phyloP scores from a whole-genome alignment of 106 monocot species.

The Posidonia australis region DNA sequence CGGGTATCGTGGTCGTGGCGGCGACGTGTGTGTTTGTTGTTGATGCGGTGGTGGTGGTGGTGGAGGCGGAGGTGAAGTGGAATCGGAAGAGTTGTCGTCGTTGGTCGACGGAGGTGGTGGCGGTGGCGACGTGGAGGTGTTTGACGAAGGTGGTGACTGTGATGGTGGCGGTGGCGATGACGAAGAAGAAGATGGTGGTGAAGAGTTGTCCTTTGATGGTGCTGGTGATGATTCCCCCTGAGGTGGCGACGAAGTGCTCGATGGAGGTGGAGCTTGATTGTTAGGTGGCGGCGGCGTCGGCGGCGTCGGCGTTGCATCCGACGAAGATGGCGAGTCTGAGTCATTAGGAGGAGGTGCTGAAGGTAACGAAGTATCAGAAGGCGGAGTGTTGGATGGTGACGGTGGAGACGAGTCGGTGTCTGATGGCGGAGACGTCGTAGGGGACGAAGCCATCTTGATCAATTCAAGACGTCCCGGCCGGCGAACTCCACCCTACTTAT shows the following conservation, averaged over 20 bases:
- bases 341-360: background rate
- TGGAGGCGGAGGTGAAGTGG: background rate
- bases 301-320: background rate
- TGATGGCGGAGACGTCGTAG: constrained; percentile 1
- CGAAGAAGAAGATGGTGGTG: background rate
- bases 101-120: background rate
- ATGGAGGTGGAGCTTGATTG: background rate
- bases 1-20: background rate
- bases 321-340: background rate
- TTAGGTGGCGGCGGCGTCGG: no score
- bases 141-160: background rate
- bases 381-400: background rate
- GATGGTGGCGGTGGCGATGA: background rate
- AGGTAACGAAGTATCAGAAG: background rate
- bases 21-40: background rate
- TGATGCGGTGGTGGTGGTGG: constrained; percentile 4
- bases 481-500: background rate
- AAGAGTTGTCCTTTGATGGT: background rate
- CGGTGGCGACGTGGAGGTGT: background rate
- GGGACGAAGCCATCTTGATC: constrained; percentile 6
- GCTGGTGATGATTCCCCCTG: background rate
- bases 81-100: background rate
- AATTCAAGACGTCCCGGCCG: background rate
- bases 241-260: no score
- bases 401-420: background rate